Base-by-base conservation (phyloP, 768 basidiomycete species). In the Pholiota microspora region DNA sequence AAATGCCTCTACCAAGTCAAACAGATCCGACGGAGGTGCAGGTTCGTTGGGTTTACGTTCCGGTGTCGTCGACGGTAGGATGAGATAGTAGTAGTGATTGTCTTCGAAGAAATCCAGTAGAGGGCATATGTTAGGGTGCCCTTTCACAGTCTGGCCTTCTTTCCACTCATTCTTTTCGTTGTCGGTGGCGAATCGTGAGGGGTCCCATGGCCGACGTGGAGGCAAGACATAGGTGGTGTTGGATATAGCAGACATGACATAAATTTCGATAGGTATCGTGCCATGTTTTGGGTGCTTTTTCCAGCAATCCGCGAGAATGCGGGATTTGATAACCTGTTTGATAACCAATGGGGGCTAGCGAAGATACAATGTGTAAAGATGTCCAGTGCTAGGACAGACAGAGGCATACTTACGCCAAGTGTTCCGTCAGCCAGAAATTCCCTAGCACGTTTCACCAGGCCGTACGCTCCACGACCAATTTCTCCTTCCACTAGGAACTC, bases 271-370 rank as follows among this genome's bases (percentile, higher is more conserved):
- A 13, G 97, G 96, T 64, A 98, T 97, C 7, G 97, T 97, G 53
- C 96, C 96, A 68, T 91, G 83, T 58, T 88, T 84, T 38, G 91
- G 89, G 68, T 99, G 96, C 65, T 91, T 92, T 76, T 98, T 98
- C 97, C 97, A 99, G 71, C 96, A 98, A 73, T 99, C 96, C 27
- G 96, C 96, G 49, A 99, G 81, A 56, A 99, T 99, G 49, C 97
- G 90, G 45, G 92, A 94, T 71, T 98, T 98, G 77, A 98, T 95
- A 65, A 98, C 88, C 71, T 97, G 95, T 67, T 99, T 99, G 72
- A 99, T 94, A 63, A 99, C 88, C 56, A 97, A 73, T 32, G 89
- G 85, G 3, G 94, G 88, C 93, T 94, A 64, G 57, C 58, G 53
- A 61, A 53, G 54, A 62, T 23, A 53, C 45, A 36, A 25, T 60